Evolutionary conservation across 2,329 filamentous ascomycete species (phyloP).

Genomic region (Pezicula rhizophila): DNA sequence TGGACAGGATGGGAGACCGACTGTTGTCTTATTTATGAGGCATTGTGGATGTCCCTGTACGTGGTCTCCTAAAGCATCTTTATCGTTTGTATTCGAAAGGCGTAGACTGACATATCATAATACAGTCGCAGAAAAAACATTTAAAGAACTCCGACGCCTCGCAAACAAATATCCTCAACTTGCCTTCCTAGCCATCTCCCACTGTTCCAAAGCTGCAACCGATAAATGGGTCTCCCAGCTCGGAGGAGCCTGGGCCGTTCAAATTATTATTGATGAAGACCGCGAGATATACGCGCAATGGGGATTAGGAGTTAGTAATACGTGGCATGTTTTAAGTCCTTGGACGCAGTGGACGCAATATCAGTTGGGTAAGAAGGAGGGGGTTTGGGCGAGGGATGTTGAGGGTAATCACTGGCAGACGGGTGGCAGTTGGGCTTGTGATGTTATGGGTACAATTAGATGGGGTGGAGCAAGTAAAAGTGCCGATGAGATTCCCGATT

Average conservation of each 20-base stretch:
- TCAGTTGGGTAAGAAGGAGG: constrained; percentile 53
- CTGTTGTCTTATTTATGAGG: constrained; percentile 60
- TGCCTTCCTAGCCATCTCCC: constrained; percentile 57
- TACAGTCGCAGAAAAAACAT: constrained; percentile 63
- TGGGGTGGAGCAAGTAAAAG: constrained; percentile 45
- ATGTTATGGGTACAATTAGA: constrained; percentile 33
- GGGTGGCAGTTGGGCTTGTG: constrained; percentile 46
- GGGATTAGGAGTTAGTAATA: constrained; percentile 57
- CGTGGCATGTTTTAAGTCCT: constrained; percentile 59
- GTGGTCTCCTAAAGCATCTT: constrained; percentile 17
- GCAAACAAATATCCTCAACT: constrained; percentile 46
- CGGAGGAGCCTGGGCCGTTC: constrained; percentile 37
- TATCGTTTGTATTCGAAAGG: background rate
- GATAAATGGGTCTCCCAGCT: constrained; percentile 31
- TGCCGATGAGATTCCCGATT: constrained; percentile 49
- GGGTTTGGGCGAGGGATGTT: constrained; percentile 54
- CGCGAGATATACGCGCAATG: constrained; percentile 58
- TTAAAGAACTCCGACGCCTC: constrained; percentile 47
- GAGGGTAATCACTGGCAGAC: constrained; percentile 67
- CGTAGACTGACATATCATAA: background rate
- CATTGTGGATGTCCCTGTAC: constrained; percentile 73
- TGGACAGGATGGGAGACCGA: constrained; percentile 43
- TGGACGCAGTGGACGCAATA: constrained; percentile 49
- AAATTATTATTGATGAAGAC: constrained; percentile 55
- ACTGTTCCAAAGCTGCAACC: constrained; percentile 53